These are phyloP conservation scores for Cordyceps militaris DNA, from an alignment of 2,329 filamentous ascomycete species.

Conservation along the genomic window DNA sequence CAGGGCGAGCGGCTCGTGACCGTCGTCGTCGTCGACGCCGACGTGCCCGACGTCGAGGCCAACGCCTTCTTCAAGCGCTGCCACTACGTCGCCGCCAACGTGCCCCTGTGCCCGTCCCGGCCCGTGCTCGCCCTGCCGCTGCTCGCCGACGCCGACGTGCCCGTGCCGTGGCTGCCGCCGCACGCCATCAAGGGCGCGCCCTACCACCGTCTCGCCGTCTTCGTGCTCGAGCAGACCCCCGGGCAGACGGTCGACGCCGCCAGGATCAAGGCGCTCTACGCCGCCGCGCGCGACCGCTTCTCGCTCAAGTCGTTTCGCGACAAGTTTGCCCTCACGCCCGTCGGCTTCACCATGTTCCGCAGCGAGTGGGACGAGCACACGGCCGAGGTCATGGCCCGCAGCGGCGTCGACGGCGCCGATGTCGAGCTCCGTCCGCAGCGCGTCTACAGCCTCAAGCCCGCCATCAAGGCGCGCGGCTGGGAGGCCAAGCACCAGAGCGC, in stretches of 20 bases:
- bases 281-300: conserved; percentile 55
- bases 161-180: conserved; percentile 76
- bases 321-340: conserved; percentile 60
- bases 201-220: conserved; percentile 82
- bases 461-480: conserved; percentile 56
- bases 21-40: conserved; percentile 79
- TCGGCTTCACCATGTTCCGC: conserved; percentile 85
- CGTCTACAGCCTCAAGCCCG: conserved; percentile 59
- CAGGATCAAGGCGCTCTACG: conserved; percentile 47
- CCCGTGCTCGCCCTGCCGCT: conserved; percentile 59
- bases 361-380: conserved; percentile 85
- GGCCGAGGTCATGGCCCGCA: conserved; percentile 75
- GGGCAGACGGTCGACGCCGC: conserved; percentile 48
- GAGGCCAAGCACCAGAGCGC: conserved; percentile 57
- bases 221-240: conserved; percentile 72
- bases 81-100: conserved; percentile 74
- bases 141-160: conserved; percentile 57
- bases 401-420: conserved; percentile 67
- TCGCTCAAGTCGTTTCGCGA: conserved; percentile 67
- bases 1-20: conserved; percentile 74
- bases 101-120: conserved; percentile 44
- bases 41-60: conserved; percentile 71
- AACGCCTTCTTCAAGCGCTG: conserved; percentile 75
- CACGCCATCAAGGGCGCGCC: conserved; percentile 83
- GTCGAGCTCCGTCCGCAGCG: conserved; percentile 79